phyloP scores from a whole-genome alignment of 306 rosid species.

The Luffa aegyptiaca region DNA sequence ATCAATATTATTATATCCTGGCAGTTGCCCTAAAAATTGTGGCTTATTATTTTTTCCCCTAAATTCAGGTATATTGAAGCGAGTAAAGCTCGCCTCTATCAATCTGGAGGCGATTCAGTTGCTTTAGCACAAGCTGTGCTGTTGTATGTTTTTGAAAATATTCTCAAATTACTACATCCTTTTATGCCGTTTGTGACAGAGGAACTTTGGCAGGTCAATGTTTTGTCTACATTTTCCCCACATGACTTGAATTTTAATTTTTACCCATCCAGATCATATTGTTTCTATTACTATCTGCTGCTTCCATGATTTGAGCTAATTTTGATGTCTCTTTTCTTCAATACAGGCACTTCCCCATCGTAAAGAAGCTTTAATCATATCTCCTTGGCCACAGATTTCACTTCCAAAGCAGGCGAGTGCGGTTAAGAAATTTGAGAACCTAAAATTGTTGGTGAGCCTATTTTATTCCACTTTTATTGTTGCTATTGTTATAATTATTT shows the following conservation, averaged over 20 bases:
- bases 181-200: slow-evolving; percentile 98
- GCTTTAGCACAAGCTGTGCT: slow-evolving; percentile 76
- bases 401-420: slow-evolving; percentile 57
- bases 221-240: neutral
- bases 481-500: neutral
- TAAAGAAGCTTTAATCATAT: slow-evolving; percentile 64
- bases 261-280: neutral
- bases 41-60: neutral
- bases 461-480: slow-evolving; percentile 1
- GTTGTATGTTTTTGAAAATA: slow-evolving; percentile 68
- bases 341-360: slow-evolving; percentile 79
- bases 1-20: neutral
- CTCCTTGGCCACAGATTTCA: slow-evolving; percentile 78
- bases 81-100: slow-evolving; percentile 73
- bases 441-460: slow-evolving; percentile 72
- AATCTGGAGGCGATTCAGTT: slow-evolving; percentile 40
- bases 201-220: slow-evolving; percentile 91
- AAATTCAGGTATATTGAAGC: slow-evolving; percentile 81
- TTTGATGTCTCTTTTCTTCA: neutral
- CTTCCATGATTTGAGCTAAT: neutral
- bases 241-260: neutral
- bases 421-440: slow-evolving; percentile 71
- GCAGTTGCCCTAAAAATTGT: neutral
- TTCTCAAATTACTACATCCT: slow-evolving; percentile 81
- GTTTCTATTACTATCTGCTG: neutral